Base-by-base conservation (phyloP, 441 rosid genomes). In the Iberis amara region DNA sequence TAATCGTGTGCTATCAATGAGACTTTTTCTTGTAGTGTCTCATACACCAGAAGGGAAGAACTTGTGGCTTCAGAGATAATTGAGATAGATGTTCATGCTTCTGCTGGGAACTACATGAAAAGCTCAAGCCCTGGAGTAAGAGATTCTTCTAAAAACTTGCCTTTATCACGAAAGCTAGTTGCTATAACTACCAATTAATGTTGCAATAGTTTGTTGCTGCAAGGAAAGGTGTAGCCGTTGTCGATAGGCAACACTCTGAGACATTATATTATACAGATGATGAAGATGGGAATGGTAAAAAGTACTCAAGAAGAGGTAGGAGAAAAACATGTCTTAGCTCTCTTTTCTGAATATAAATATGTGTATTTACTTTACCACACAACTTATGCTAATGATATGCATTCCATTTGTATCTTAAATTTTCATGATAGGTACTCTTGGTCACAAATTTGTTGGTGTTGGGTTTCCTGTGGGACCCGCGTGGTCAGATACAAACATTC, bases 261-360 rank as follows among this genome's bases (percentile, higher is more conserved):
- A 73, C 69, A 14, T 68, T 81, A 62, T 82, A 84, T 77, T 86
- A 74, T 76, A 90, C 95, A 1, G 99, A 92, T 50, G 99, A 86
- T 71, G 99, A 92, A 79, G 97, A 92, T 45, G 95, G 79, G 38
- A 81, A 81, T 57, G 79, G 40, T 33, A 89, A 83, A 54, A 89
- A 89, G 79, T 92, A 92, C 68, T 73, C 66, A 68, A 76, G 89
- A 66, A 89, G 99, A 59, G 98, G 98, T 89, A 39, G 45, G 79
- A 67, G n/a, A n/a, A n/a, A n/a, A n/a, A n/a, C n/a, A n/a, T n/a
- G n/a, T n/a, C n/a, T n/a, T n/a, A n/a, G n/a, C n/a, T n/a, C n/a
- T n/a, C n/a, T n/a, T n/a, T n/a, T n/a, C n/a, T n/a, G n/a, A n/a
- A n/a, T n/a, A n/a, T n/a, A n/a, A n/a, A n/a, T n/a, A n/a, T n/a